phyloP scores from a whole-genome alignment of 257 asterid genomes.

The Eucommia ulmoides region DNA sequence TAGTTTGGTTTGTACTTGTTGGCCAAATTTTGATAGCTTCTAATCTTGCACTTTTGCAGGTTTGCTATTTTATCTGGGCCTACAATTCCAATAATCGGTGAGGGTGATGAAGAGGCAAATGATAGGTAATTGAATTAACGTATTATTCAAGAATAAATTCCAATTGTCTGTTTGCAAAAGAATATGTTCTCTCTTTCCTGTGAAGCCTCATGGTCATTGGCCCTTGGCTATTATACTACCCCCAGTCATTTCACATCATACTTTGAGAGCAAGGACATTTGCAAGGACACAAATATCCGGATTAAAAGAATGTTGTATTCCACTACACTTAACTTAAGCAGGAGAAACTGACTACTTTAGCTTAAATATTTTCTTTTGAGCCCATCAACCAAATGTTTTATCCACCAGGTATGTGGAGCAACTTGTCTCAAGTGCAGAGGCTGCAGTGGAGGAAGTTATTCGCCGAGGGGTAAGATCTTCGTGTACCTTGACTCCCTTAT shows the following conservation, averaged over 20 bases:
- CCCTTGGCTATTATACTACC: too few species aligned
- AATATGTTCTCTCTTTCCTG: not conserved
- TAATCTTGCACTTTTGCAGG: constrained; percentile 29
- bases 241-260: too few species aligned
- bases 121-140: constrained; percentile 66
- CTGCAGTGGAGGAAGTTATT: constrained; percentile 91
- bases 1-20: not conserved
- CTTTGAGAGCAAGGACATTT: too few species aligned
- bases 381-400: constrained; percentile 4
- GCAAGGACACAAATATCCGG: too few species aligned
- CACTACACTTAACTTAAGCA: too few species aligned
- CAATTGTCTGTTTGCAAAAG: not conserved
- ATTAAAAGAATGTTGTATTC: too few species aligned
- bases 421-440: constrained; percentile 96
- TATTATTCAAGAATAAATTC: too few species aligned
- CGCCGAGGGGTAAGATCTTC: constrained; percentile 91
- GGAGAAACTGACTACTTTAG: too few species aligned
- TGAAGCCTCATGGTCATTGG: too few species aligned
- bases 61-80: constrained; percentile 91
- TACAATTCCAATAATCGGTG: constrained; percentile 95
- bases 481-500: constrained; percentile 8
- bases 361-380: too few species aligned
- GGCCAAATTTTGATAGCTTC: constrained; percentile 6
- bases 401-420: constrained; percentile 78
- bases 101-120: constrained; percentile 97